These are phyloP conservation scores for Blastobotrys buckinghamii DNA, from an alignment of 1,139 yeast species.

Conservation along the genomic window DNA sequence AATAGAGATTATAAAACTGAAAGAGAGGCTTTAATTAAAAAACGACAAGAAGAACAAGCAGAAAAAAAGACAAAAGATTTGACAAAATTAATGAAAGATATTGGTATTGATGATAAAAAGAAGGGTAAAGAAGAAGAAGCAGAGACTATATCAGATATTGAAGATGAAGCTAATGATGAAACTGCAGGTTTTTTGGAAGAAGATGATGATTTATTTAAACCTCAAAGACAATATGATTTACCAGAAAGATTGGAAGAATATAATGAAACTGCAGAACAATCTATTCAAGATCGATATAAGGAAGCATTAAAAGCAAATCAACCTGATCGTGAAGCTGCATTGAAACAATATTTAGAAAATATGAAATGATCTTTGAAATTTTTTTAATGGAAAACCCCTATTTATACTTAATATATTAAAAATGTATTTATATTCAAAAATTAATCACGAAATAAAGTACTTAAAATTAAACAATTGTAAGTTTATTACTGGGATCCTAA, in stretches of 20 bases:
- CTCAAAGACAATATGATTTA: constrained; percentile 67
- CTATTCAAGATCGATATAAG: constrained; percentile 64
- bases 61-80: constrained; percentile 66
- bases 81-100: constrained; percentile 70
- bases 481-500: too few species aligned
- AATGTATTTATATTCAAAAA: too few species aligned
- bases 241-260: constrained; percentile 60
- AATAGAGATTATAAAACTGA: constrained; percentile 78
- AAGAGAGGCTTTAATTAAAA: constrained; percentile 71
- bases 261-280: constrained; percentile 43
- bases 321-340: constrained; percentile 12
- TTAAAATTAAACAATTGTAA: too few species aligned
- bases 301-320: constrained; percentile 40
- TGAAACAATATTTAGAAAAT: constrained; percentile 12
- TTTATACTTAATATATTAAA: too few species aligned
- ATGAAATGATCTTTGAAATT: not conserved
- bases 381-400: not conserved
- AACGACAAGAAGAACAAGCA: constrained; percentile 72
- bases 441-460: too few species aligned
- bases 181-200: constrained; percentile 44
- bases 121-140: constrained; percentile 31
- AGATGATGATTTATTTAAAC: constrained; percentile 25
- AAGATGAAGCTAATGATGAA: constrained; percentile 42
- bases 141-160: constrained; percentile 68
- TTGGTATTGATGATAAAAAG: constrained; percentile 49